phyloP scores from a whole-genome alignment of 176 grass and related monocot species.

The Puccinellia tenuiflora region DNA sequence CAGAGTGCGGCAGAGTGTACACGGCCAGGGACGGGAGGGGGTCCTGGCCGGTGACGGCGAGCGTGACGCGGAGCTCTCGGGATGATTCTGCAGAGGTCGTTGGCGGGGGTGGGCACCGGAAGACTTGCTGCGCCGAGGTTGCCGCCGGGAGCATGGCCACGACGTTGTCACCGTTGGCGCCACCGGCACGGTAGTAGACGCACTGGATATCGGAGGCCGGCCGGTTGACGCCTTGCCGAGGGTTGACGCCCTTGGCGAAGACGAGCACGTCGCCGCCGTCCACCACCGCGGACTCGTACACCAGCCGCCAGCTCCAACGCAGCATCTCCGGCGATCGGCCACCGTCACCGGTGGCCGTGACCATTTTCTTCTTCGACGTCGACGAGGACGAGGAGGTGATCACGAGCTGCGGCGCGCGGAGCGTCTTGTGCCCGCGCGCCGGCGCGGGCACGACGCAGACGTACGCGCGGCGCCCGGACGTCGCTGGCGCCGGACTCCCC shows the following conservation, averaged over 20 bases:
- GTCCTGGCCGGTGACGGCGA: constrained; percentile 7
- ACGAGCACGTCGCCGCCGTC: constrained; percentile 42
- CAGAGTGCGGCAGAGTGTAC: constrained; percentile 10
- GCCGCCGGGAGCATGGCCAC: constrained; percentile 18
- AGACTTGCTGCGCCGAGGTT: constrained; percentile 70
- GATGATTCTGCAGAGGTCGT: not conserved
- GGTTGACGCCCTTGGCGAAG: constrained; percentile 63
- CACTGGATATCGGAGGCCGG: constrained; percentile 28
- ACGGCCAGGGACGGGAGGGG: constrained; percentile 46
- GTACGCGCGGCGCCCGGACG: constrained; percentile 27
- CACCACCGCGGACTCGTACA: constrained; percentile 47
- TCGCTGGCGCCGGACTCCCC: not conserved
- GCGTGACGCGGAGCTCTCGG: not conserved
- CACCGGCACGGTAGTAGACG: constrained; percentile 17
- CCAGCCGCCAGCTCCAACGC: constrained; percentile 42
- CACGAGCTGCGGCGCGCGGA: constrained; percentile 41
- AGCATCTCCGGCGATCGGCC: not conserved
- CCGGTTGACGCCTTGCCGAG: constrained; percentile 34
- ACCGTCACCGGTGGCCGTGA: not conserved
- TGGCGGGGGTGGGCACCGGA: constrained; percentile 57
- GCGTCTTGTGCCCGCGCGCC: constrained; percentile 20
- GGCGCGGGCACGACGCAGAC: constrained; percentile 37
- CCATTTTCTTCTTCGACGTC: not conserved
- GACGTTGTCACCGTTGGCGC: not conserved
- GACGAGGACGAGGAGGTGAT: not conserved